Percentiles rank a stretch among this genome's conserved stretches.
phyloP scores from a whole-genome alignment of 139 green algal genomes.

The Raphidocelis subcapitata region DNA sequence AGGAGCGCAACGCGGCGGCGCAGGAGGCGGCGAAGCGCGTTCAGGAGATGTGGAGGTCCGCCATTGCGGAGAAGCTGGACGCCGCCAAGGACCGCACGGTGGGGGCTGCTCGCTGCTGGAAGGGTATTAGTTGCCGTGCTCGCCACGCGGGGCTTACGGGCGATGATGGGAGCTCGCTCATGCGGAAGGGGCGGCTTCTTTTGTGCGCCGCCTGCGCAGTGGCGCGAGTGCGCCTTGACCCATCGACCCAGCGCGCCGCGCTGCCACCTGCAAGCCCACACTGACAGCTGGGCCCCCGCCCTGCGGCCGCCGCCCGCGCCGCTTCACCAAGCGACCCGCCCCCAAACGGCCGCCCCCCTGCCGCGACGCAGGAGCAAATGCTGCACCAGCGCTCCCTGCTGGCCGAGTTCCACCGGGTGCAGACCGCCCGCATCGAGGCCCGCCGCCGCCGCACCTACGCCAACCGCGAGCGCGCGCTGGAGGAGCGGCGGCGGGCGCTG shows the following conservation, averaged over 20 bases:
- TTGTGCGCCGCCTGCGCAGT: too few relatives aligned
- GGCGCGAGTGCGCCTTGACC: too few relatives aligned
- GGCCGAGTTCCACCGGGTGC: conserved; percentile 14
- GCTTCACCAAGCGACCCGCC: neutral
- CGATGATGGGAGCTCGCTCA: neutral
- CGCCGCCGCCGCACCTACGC: conserved; percentile 24
- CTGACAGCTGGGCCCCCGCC: too few relatives aligned
- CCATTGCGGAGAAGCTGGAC: conserved; percentile 13
- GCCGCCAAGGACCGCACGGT: conserved; percentile 23
- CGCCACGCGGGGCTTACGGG: neutral
- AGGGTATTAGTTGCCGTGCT: neutral
- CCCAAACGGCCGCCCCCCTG: neutral
- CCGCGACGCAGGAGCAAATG: neutral
- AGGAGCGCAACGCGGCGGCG: conserved; percentile 10
- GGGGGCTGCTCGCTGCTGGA: neutral
- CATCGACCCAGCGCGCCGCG: too few relatives aligned
- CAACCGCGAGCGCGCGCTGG: conserved; percentile 27
- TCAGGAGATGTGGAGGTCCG: conserved; percentile 7
- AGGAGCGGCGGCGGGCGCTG: conserved; percentile 18
- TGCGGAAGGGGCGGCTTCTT: too few relatives aligned
- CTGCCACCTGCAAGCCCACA: too few relatives aligned
- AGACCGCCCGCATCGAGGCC: conserved; percentile 27
- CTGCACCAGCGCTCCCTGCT: neutral
- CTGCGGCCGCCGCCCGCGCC: neutral
- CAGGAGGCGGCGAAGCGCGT: conserved; percentile 23